Percentiles rank a stretch among this genome's conserved stretches.
phyloP scores from a whole-genome alignment of 1,284 basidiomycete species.

The Tetrapyrgos nigripes region DNA sequence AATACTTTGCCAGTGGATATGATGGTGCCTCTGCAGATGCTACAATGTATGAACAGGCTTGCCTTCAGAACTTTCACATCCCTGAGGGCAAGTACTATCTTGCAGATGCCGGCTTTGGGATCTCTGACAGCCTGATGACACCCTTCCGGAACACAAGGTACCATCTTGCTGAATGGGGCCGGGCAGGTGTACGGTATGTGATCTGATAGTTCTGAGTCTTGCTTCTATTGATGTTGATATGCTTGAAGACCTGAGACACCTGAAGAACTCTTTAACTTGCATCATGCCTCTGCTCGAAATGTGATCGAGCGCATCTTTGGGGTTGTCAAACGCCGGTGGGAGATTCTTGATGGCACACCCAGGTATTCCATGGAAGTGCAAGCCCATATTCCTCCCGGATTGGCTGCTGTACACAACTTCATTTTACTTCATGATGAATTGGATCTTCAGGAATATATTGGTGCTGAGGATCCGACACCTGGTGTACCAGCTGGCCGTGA shows the following conservation, averaged over 20 bases:
- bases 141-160: conserved; percentile 41
- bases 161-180: conserved; percentile 41
- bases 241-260: conserved; percentile 34
- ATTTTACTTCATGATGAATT: conserved; percentile 37
- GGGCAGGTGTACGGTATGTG: conserved; percentile 26
- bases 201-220: conserved; percentile 1
- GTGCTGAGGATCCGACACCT: conserved; percentile 5
- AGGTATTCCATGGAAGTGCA: conserved; percentile 39
- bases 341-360: conserved; percentile 28
- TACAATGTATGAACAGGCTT: conserved; percentile 20
- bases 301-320: too few relatives aligned
- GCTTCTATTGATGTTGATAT: neutral
- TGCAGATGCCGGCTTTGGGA: conserved; percentile 27
- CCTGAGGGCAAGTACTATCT: conserved; percentile 27
- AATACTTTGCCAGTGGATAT: conserved; percentile 27
- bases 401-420: conserved; percentile 46
- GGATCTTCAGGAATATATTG: conserved; percentile 4
- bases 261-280: conserved; percentile 48
- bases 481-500: neutral
- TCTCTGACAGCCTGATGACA: conserved; percentile 34
- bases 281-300: conserved; percentile 43
- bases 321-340: conserved; percentile 40
- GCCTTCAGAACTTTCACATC: conserved; percentile 19
- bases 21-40: conserved; percentile 27
- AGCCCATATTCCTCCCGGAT: conserved; percentile 32